Evolutionary conservation across 2,329 filamentous ascomycete genomes (phyloP), one percentile per base, ranked within the genome.

Genomic region (Aaosphaeria arxii): DNA sequence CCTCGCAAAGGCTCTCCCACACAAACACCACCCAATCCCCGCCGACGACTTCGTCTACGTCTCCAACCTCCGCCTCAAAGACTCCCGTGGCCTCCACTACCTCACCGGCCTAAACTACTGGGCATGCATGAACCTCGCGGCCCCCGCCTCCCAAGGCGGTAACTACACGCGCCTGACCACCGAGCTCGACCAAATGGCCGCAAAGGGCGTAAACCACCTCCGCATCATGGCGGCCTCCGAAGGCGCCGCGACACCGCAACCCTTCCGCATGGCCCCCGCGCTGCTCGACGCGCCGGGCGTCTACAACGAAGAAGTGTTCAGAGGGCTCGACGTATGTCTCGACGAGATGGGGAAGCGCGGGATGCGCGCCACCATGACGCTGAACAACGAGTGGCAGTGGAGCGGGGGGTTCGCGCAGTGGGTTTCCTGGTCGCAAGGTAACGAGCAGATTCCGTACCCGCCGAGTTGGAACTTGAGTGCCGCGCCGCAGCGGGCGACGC

Each of bases 351-450:
- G 61, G 6, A 67, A 68, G 48, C 56, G 70, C 6, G 69, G 69
- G 5, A 72, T 72, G 63, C 59, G 70, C 17, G 70, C 70, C 17
- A 72, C 70, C 9, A 72, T 72, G 69, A 71, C 70, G 0, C 51
- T 72, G 4, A 61, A 57, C 6, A 64, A 71, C 40, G 63, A 71
- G 52, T 72, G 70, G 70, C 70, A 72, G 45, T 72, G 70, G 70
- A 61, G 54, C 11, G 70, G 70, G 6, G 70, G 70, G 0, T 71
- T 71, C 33, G 64, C 58, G 3, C 70, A 71, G 45, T 72, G 66
- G 46, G 66, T 72, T 1, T 65, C 58, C 2, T 72, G 70, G 70
- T 66, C 69, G 4, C 60, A 55, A 11, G 56, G 55, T 39, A 61
- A 71, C 46, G 53, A 55, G 5, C 44, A 49, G 6, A 71, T 72